These are phyloP conservation scores for Herpetomonas muscarum DNA, from an alignment of 208 protist species.

Conservation along the genomic window DNA sequence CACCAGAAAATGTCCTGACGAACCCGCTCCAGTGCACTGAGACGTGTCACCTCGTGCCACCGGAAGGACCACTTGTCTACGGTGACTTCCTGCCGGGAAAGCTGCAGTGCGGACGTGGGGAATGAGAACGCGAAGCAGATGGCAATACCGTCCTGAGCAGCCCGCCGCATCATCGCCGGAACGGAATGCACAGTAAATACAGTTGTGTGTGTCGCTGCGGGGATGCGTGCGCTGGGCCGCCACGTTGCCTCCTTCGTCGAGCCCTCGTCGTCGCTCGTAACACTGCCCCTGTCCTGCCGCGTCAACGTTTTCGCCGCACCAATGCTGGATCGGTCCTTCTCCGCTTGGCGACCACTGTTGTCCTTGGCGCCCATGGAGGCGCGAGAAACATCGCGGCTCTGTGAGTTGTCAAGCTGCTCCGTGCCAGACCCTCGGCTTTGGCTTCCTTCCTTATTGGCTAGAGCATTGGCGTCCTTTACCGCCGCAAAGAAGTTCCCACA, in stretches of 20 bases:
- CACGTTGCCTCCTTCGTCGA: too few species aligned
- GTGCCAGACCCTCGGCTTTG: too few species aligned
- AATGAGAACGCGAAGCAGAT: constrained; percentile 18
- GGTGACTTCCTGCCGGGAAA: constrained; percentile 12
- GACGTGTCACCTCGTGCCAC: constrained; percentile 8
- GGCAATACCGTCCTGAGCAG: constrained; percentile 9
- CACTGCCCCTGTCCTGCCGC: too few species aligned
- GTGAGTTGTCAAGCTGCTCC: too few species aligned
- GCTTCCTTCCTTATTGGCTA: too few species aligned
- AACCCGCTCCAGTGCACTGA: not conserved
- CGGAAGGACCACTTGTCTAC: constrained; percentile 12
- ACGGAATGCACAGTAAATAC: not conserved
- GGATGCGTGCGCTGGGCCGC: too few species aligned
- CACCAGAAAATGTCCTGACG: not conserved
- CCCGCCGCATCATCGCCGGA: constrained; percentile 8
- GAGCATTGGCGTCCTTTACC: constrained; percentile 23
- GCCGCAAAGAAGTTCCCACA: constrained; percentile 27
- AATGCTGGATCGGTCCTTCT: too few species aligned
- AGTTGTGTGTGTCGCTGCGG: not conserved
- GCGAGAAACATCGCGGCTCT: too few species aligned
- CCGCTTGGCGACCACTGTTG: too few species aligned
- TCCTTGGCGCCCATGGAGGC: too few species aligned
- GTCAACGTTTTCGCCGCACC: too few species aligned
- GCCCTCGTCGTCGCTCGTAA: too few species aligned
- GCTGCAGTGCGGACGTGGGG: constrained; percentile 11